Percentiles rank a stretch among this genome's conserved stretches.
Evolutionary conservation across 768 basidiomycete genomes (phyloP).

Genomic region (Cyclocybe aegerita): DNA sequence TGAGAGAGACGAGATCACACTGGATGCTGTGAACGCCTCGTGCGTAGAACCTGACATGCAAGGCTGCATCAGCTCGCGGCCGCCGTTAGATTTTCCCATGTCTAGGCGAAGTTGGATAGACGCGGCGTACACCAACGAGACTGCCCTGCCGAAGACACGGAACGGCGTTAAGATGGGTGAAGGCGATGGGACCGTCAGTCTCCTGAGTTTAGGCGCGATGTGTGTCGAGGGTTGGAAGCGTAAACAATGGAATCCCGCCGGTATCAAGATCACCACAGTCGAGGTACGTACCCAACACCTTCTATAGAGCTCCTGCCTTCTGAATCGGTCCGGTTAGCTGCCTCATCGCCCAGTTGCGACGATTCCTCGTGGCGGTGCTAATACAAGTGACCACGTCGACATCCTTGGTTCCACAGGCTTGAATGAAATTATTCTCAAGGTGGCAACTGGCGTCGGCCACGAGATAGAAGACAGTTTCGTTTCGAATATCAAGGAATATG

Average conservation of each 20-base stretch:
- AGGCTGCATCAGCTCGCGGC: conserved; percentile 41
- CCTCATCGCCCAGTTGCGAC: conserved; percentile 73
- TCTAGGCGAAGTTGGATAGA: conserved; percentile 81
- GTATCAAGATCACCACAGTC: conserved; percentile 83
- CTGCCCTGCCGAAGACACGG: conserved; percentile 52
- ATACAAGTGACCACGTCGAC: conserved; percentile 90
- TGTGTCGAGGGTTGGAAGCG: conserved; percentile 95
- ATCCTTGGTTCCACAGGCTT: conserved; percentile 75
- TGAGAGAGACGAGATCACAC: conserved; percentile 58
- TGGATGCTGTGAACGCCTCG: conserved; percentile 40
- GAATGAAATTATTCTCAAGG: conserved; percentile 89
- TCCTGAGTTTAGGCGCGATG: conserved; percentile 91
- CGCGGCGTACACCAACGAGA: conserved; percentile 71
- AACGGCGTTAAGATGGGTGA: conserved; percentile 93
- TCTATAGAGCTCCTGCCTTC: conserved; percentile 1
- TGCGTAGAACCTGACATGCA: conserved; percentile 44
- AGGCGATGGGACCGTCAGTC: conserved; percentile 91
- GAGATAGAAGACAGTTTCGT: conserved; percentile 71
- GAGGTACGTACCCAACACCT: conserved; percentile 51
- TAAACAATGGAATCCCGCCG: conserved; percentile 86
- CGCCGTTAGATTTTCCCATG: conserved; percentile 53
- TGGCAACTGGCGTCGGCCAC: conserved; percentile 80
- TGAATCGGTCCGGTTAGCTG: conserved; percentile 41
- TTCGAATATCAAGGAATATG: conserved; percentile 78
- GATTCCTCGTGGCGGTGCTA: conserved; percentile 87